Evolutionary conservation across 176 grass and related monocot species (phyloP).

Genomic region (Puya raimondii): DNA sequence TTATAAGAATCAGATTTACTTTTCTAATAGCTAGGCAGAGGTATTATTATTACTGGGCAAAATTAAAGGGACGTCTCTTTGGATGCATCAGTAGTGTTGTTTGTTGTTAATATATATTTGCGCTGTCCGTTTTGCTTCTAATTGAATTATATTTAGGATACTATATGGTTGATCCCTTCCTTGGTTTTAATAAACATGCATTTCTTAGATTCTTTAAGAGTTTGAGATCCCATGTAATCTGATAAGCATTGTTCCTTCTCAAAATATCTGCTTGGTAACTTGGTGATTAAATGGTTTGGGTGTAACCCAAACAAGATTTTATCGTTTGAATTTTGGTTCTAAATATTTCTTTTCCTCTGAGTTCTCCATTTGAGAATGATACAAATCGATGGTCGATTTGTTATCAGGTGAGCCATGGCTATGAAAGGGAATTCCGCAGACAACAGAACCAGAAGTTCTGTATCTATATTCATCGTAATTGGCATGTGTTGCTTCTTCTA

Average conservation of each 20-base stretch:
- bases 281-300: no score
- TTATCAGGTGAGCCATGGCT: conserved; percentile 38
- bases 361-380: background rate
- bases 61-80: background rate
- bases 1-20: background rate
- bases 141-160: background rate
- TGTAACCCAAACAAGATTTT: background rate
- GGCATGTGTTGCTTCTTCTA: conserved; percentile 95
- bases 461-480: conserved; percentile 61
- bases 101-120: background rate
- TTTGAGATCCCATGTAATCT: background rate
- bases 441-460: conserved; percentile 59
- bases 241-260: background rate
- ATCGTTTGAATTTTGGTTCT: background rate
- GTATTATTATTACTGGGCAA: background rate
- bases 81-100: background rate
- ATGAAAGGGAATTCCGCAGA: conserved; percentile 45
- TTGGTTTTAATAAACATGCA: background rate
- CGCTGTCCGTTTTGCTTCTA: background rate
- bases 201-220: background rate
- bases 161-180: background rate
- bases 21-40: background rate
- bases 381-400: background rate
- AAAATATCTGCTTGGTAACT: background rate
- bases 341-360: background rate